Evolutionary conservation across 371 early-diverging fungal genomes (phyloP).

Genomic region (Massospora cicadina): DNA sequence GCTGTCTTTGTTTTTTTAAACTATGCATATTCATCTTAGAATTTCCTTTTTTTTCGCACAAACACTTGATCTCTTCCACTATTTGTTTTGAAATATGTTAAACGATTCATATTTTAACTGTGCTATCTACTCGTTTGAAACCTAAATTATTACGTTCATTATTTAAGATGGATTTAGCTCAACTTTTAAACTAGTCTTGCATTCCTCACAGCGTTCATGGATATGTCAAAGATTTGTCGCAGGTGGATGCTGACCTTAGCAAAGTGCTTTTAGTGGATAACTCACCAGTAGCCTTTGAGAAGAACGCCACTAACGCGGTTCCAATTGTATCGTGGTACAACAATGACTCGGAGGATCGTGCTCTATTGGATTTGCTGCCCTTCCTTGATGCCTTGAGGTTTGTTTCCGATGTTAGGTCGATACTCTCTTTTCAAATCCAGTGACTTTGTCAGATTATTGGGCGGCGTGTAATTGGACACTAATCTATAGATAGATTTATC

Average conservation of each 20-base stretch:
- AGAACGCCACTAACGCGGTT: slow-evolving; percentile 74
- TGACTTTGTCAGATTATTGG: neutral
- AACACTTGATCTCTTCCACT: no score
- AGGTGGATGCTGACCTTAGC: slow-evolving; percentile 65
- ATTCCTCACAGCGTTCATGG: slow-evolving; percentile 42
- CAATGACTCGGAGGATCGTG: slow-evolving; percentile 53
- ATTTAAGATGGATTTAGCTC: no score
- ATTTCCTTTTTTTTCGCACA: no score
- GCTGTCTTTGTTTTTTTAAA: no score
- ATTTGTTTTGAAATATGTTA: no score
- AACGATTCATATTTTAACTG: no score
- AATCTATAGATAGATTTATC: neutral
- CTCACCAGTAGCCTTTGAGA: slow-evolving; percentile 63
- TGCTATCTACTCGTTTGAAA: no score
- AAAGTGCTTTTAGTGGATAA: slow-evolving; percentile 85
- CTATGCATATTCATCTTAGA: no score
- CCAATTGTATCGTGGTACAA: slow-evolving; percentile 67
- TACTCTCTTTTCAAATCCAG: slow-evolving; percentile 19
- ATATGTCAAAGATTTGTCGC: slow-evolving; percentile 69
- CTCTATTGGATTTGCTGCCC: slow-evolving; percentile 63
- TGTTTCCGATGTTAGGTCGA: slow-evolving; percentile 56
- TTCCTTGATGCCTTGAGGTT: slow-evolving; percentile 72
- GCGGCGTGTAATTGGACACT: neutral
- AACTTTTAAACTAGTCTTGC: slow-evolving; percentile 1
- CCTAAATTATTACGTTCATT: no score